Percentiles rank a stretch among this genome's conserved stretches.
Evolutionary conservation across 805 yeast genomes (phyloP).

Genomic region (Kuraishia molischiana): DNA sequence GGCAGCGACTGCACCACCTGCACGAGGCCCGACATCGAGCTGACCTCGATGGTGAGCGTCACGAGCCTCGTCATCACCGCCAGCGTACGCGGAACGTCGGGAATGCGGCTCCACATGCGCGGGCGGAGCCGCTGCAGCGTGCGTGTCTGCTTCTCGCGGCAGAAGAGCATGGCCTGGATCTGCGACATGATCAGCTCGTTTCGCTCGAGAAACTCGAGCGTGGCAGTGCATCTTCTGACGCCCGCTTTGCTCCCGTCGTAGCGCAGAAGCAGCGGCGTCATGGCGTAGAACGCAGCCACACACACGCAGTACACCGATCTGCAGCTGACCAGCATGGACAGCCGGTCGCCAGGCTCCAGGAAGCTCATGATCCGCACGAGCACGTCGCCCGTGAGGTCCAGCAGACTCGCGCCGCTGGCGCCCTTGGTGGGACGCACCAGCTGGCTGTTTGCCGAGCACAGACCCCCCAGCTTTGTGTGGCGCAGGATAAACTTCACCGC

Average conservation of each 20-base stretch:
- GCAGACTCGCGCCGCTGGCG: too few species aligned
- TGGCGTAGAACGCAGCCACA: background rate
- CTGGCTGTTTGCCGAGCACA: too few species aligned
- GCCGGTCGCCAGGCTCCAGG: background rate
- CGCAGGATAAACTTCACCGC: too few species aligned
- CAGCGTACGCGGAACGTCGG: background rate
- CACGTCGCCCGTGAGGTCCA: too few species aligned
- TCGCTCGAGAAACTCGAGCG: background rate
- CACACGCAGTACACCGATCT: background rate
- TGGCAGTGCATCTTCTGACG: background rate
- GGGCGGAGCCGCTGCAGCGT: background rate
- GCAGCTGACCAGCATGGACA: background rate
- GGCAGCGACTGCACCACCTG: background rate
- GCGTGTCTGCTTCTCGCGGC: background rate
- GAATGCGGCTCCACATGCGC: background rate
- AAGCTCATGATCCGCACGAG: background rate
- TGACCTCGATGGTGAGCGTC: background rate
- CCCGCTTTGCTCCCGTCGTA: background rate
- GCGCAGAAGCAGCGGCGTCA: background rate
- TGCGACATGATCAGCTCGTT: background rate
- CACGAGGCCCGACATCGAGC: background rate
- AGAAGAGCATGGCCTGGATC: background rate
- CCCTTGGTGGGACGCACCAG: too few species aligned
- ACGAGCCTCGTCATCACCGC: background rate
- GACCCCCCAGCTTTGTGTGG: too few species aligned